Conservation (phyloP, 495 filamentous ascomycete species). For the Durotheca rogersii region DNA sequence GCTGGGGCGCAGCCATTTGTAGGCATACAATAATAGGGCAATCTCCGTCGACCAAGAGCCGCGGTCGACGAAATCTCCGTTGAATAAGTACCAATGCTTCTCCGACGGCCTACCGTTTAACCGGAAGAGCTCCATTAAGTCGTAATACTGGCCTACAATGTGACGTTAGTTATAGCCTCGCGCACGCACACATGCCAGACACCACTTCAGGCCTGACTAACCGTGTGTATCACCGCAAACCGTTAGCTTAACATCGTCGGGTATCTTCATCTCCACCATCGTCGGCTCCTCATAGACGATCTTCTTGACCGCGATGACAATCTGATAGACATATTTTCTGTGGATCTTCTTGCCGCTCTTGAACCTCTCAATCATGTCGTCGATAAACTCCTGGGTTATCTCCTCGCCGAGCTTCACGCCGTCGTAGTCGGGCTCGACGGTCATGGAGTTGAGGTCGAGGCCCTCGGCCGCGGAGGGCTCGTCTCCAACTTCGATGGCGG, state of each 20-base stretch:
- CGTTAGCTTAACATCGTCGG: constrained; percentile 73
- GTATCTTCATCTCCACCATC: constrained; percentile 92
- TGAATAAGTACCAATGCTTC: constrained; percentile 93
- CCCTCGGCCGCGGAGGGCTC: constrained; percentile 88
- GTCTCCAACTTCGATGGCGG: constrained; percentile 91
- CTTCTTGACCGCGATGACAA: constrained; percentile 83
- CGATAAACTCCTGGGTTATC: constrained; percentile 95
- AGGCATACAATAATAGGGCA: constrained; percentile 87
- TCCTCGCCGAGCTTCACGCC: constrained; percentile 72
- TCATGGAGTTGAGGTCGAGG: constrained; percentile 81
- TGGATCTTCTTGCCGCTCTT: constrained; percentile 93
- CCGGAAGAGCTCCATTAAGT: constrained; percentile 93
- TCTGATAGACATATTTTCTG: constrained; percentile 96
- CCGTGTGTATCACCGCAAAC: constrained; percentile 98
- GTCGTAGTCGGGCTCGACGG: constrained; percentile 81
- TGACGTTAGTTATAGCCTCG: constrained; percentile 19
- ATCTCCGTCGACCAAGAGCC: constrained; percentile 98
- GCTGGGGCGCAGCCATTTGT: constrained; percentile 90
- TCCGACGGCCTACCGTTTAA: constrained; percentile 82
- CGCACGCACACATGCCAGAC: background rate
- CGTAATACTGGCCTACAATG: constrained; percentile 85
- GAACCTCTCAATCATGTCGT: constrained; percentile 95
- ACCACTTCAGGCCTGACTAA: no score
- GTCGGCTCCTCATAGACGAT: constrained; percentile 90
- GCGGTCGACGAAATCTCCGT: constrained; percentile 97